Conservation (phyloP, 345 rosid genomes). For the Balakata baccata region DNA sequence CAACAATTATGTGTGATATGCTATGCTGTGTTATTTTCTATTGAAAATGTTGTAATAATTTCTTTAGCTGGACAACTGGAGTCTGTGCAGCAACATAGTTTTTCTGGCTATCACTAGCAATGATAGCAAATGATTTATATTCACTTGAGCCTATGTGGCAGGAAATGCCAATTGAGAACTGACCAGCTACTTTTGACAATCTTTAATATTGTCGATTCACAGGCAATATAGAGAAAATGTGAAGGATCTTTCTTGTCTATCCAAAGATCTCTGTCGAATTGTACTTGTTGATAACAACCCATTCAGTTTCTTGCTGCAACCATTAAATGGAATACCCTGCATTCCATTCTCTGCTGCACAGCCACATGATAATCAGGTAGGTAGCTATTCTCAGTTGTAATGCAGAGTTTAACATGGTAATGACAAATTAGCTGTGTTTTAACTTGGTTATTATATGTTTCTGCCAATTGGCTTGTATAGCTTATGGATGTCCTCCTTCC, state of each 20-base stretch:
- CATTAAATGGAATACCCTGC: slow-evolving; percentile 22
- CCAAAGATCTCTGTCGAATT: slow-evolving; percentile 40
- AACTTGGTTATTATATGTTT: not conserved
- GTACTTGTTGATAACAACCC: slow-evolving; percentile 97
- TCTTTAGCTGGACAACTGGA: no score
- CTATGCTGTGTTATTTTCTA: not conserved
- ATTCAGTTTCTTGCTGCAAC: slow-evolving; percentile 93
- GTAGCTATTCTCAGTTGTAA: not conserved
- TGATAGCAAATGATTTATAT: not conserved
- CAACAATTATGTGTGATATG: no score
- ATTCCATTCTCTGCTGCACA: slow-evolving; percentile 81
- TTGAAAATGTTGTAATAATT: not conserved
- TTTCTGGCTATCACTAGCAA: not conserved
- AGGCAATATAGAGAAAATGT: slow-evolving; percentile 85
- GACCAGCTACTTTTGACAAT: not conserved
- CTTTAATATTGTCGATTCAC: slow-evolving; percentile 9
- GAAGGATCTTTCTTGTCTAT: slow-evolving; percentile 62
- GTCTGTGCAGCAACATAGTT: not conserved
- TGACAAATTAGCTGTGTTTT: not conserved
- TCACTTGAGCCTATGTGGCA: no score
- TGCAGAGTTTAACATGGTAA: not conserved
- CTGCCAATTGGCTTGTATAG: slow-evolving; percentile 6
- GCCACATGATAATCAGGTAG: slow-evolving; percentile 74
- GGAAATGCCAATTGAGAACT: not conserved
- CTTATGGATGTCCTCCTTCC: slow-evolving; percentile 22